Evolutionary conservation across 2,329 filamentous ascomycete genomes (phyloP).

Genomic region (Capronia coronata): DNA sequence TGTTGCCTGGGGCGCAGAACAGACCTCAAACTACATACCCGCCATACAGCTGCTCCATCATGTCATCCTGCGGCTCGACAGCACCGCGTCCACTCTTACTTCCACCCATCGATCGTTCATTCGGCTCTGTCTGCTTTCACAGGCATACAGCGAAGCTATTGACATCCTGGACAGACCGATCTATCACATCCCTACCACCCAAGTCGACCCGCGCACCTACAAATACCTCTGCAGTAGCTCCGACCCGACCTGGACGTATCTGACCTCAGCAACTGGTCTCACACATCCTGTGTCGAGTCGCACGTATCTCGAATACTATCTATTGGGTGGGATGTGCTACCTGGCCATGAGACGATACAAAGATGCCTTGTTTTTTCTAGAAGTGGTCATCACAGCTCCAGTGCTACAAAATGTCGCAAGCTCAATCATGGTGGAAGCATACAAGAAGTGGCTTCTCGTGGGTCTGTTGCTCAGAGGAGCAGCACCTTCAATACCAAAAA

Average conservation of each 20-base stretch:
- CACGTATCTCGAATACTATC: constrained; percentile 57
- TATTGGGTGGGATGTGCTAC: constrained; percentile 59
- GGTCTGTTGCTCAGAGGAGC: constrained; percentile 65
- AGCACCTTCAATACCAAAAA: constrained; percentile 49
- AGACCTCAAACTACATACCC: constrained; percentile 33
- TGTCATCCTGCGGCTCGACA: constrained; percentile 42
- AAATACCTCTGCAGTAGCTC: constrained; percentile 30
- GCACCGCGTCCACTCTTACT: constrained; percentile 39
- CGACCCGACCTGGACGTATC: constrained; percentile 32
- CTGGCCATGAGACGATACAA: constrained; percentile 57
- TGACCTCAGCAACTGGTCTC: constrained; percentile 36
- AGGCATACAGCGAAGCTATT: constrained; percentile 36
- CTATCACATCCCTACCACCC: constrained; percentile 36
- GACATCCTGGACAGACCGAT: constrained; percentile 39
- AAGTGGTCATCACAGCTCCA: constrained; percentile 62
- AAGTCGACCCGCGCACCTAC: constrained; percentile 26
- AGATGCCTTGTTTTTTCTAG: constrained; percentile 56
- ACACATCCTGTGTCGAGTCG: constrained; percentile 37
- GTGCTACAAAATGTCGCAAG: constrained; percentile 57
- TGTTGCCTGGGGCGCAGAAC: constrained; percentile 33
- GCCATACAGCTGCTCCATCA: constrained; percentile 39
- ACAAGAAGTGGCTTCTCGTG: constrained; percentile 84
- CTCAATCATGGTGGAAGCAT: constrained; percentile 77
- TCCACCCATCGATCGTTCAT: constrained; percentile 39
- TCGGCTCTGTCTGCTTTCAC: constrained; percentile 39